Percentiles rank a stretch among this genome's conserved stretches.
Conservation (phyloP, 768 basidiomycete genomes). For the Kwoniella sp. region DNA sequence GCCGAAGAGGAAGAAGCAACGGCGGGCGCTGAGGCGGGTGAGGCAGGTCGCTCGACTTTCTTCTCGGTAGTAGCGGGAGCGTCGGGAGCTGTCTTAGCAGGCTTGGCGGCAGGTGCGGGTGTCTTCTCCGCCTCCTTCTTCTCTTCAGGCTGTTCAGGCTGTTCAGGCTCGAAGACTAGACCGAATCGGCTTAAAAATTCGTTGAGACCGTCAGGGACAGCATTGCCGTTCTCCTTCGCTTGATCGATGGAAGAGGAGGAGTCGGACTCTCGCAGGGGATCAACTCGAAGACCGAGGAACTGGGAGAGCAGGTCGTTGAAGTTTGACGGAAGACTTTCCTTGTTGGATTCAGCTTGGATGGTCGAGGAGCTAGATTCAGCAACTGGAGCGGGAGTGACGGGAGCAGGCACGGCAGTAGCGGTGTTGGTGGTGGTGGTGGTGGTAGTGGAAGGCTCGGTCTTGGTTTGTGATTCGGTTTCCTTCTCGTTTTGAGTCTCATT, state of each 20-base stretch:
- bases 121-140: neutral
- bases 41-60: neutral
- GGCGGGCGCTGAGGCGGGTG: neutral
- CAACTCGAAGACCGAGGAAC: slow-evolving; percentile 47
- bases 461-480: slow-evolving; percentile 11
- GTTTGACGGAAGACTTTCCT: slow-evolving; percentile 31
- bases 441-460: neutral
- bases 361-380: neutral
- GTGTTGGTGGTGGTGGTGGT: slow-evolving; percentile 5
- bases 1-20: neutral
- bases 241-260: neutral
- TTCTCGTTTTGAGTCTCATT: neutral
- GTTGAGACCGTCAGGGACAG: slow-evolving; percentile 42
- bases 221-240: slow-evolving; percentile 8
- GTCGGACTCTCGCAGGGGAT: slow-evolving; percentile 27
- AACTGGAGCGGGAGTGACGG: slow-evolving; percentile 8
- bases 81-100: neutral
- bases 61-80: neutral
- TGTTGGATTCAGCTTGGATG: slow-evolving; percentile 9
- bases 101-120: slow-evolving; percentile 6
- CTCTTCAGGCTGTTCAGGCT: slow-evolving; percentile 1
- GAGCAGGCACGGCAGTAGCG: slow-evolving; percentile 8
- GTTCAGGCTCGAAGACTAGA: slow-evolving; percentile 41
- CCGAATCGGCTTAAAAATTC: slow-evolving; percentile 46
- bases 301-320: slow-evolving; percentile 47